Percentiles rank a stretch among this genome's conserved stretches.
These are phyloP conservation scores for Parmelia sp. DNA, from an alignment of 495 filamentous ascomycete species.

Conservation along the genomic window DNA sequence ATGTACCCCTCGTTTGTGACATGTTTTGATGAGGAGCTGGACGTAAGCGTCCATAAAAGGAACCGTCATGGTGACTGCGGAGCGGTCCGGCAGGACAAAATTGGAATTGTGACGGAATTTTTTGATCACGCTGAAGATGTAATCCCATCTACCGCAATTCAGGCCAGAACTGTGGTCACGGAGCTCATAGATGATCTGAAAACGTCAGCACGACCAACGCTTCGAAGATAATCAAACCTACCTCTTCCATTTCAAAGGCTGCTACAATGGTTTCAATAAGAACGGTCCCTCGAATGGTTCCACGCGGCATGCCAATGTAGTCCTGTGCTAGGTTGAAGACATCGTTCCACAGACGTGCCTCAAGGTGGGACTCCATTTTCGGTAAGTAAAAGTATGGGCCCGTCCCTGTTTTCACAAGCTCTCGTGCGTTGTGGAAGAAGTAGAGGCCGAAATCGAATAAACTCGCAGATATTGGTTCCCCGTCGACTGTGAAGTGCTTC, in stretches of 20 bases:
- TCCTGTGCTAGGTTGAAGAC: conserved; percentile 97
- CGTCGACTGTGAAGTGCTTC: conserved; percentile 95
- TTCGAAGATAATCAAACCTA: conserved; percentile 19
- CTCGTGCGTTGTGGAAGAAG: conserved; percentile 97
- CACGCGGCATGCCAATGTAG: conserved; percentile 77
- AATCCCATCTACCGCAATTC: conserved; percentile 99
- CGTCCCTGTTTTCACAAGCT: conserved; percentile 73
- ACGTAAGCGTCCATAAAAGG: conserved; percentile 99
- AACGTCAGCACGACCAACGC: conserved; percentile 14
- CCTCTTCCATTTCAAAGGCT: conserved; percentile 99
- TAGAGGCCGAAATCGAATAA: conserved; percentile 98
- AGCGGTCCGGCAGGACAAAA: conserved; percentile 90
- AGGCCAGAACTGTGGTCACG: conserved; percentile 93
- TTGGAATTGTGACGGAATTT: conserved; percentile 92
- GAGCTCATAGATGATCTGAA: conserved; percentile 95
- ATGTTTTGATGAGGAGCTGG: conserved; percentile 94
- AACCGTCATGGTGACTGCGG: conserved; percentile 91
- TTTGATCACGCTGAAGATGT: conserved; percentile 99
- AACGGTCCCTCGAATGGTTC: conserved; percentile 92
- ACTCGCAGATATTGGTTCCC: conserved; percentile 85
- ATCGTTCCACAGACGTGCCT: conserved; percentile 98
- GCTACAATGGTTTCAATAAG: conserved; percentile 97
- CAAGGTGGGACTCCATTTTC: conserved; percentile 98
- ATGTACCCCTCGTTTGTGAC: conserved; percentile 90
- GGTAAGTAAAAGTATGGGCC: conserved; percentile 99